Evolutionary conservation across 1,139 yeast genomes (phyloP), one percentile per base, ranked within the genome.

Genomic region (Zygosaccharomyces sapae): DNA sequence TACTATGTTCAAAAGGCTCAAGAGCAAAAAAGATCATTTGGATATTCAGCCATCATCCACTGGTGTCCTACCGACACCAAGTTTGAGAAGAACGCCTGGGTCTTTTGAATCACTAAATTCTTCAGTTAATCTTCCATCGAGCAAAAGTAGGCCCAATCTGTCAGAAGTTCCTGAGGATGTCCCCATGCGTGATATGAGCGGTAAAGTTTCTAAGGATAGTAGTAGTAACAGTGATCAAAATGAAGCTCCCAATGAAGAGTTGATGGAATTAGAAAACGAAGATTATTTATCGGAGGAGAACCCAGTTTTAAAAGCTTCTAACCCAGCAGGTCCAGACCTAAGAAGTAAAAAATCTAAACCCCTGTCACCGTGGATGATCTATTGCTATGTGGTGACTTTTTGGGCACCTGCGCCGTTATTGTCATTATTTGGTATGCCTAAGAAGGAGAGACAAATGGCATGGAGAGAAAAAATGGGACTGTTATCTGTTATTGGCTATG

Each of bases 381-480:
- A 88, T 68, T 89, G 97, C 65, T 79, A 80, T 59, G 57, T 77
- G 8, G 70, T 92, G 34, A 90, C 97, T 0, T 88, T 88, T 66
- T 90, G 96, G 94, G 95, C 95, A 2, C 96, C 97, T 0, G 77
- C 84, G 2, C 83, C 90, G 0, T 55, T 90, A 30, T 70, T 92
- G 60, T 72, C 73, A 43, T 66, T 85, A 46, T 86, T 80, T 67
- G 97, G 97, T 3, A 77, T 90, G 76, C 77, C 77, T 36, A 82
- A 86, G 25, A 80, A 80, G 57, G 89, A 82, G 44, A 79, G 96
- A 54, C 97, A 88, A 65, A 80, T 81, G 73, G 97, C 97, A 0
- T 92, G 98, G 98, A 77, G 97, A 64, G 98, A 92, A 65, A 92
- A 92, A 65, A 84, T 90, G 39, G 97, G 87, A 1, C 74, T 92